These are phyloP conservation scores for Saturnispora sanitii DNA, from an alignment of 805 yeast species.

Conservation along the genomic window DNA sequence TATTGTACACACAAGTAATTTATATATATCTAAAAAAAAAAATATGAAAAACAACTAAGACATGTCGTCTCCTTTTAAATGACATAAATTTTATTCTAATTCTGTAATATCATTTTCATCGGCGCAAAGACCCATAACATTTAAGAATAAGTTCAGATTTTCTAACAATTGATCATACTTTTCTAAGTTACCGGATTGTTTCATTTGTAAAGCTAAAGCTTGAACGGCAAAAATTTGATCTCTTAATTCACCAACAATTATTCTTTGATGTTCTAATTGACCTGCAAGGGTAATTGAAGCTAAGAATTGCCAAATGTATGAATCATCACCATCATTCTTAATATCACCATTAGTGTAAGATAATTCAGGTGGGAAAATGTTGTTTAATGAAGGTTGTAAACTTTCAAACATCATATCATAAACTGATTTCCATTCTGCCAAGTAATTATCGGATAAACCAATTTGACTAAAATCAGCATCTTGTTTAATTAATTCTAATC, in stretches of 20 bases:
- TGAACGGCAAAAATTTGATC: slow-evolving; percentile 87
- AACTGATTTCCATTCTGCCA: slow-evolving; percentile 64
- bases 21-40: too few relatives aligned
- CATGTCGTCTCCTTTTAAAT: too few relatives aligned
- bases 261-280: slow-evolving; percentile 80
- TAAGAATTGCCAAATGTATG: slow-evolving; percentile 93
- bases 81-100: slow-evolving; percentile 24
- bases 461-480: slow-evolving; percentile 50
- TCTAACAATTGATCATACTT: slow-evolving; percentile 47
- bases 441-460: slow-evolving; percentile 42
- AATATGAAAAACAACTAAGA: too few relatives aligned
- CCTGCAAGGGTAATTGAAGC: slow-evolving; percentile 93
- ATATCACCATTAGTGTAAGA: slow-evolving; percentile 23
- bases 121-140: slow-evolving; percentile 93
- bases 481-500: slow-evolving; percentile 87
- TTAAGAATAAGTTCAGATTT: slow-evolving; percentile 83
- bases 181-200: slow-evolving; percentile 30
- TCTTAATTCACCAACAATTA: slow-evolving; percentile 88
- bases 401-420: slow-evolving; percentile 76
- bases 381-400: slow-evolving; percentile 65
- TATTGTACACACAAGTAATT: too few relatives aligned
- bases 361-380: slow-evolving; percentile 69
- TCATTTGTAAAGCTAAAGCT: slow-evolving; percentile 53
- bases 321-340: slow-evolving; percentile 42
- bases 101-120: slow-evolving; percentile 83